These are phyloP conservation scores for Teratosphaeriaceae sp. DNA, from an alignment of 2,329 filamentous ascomycete species.

Conservation along the genomic window DNA sequence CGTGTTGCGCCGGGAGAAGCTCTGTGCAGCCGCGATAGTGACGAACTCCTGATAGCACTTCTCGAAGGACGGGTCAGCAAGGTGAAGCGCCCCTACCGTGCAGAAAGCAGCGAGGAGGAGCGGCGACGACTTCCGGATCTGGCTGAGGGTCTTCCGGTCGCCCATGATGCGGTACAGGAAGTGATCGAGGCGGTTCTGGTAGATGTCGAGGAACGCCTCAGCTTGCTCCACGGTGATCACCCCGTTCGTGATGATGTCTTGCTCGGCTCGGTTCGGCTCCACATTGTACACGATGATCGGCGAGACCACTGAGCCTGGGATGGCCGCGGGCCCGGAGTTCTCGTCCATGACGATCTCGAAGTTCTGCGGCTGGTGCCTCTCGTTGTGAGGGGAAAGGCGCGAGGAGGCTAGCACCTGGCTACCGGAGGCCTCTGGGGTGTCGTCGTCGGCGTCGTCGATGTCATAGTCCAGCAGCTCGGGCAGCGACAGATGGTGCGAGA, in stretches of 20 bases:
- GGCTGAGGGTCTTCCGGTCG: slow-evolving; percentile 20
- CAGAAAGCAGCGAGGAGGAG: slow-evolving; percentile 30
- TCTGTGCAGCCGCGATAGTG: slow-evolving; percentile 20
- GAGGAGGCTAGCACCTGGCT: slow-evolving; percentile 5
- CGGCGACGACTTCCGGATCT: slow-evolving; percentile 26
- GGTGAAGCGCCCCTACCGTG: slow-evolving; percentile 28
- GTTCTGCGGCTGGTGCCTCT: slow-evolving; percentile 22
- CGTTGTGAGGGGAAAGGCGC: slow-evolving; percentile 13
- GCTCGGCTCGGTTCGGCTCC: slow-evolving; percentile 19
- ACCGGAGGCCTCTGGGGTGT: slow-evolving; percentile 4
- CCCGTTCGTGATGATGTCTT: slow-evolving; percentile 24
- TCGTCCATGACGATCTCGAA: slow-evolving; percentile 36
- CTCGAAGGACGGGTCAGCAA: slow-evolving; percentile 22
- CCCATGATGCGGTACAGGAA: slow-evolving; percentile 29
- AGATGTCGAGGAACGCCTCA: slow-evolving; percentile 25
- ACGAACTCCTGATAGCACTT: slow-evolving; percentile 27
- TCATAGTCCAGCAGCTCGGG: slow-evolving; percentile 19
- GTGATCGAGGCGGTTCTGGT: slow-evolving; percentile 27
- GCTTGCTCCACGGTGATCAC: slow-evolving; percentile 23
- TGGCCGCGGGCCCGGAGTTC: slow-evolving; percentile 30
- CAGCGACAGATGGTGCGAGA: slow-evolving; percentile 16
- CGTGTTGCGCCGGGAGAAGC: slow-evolving; percentile 21
- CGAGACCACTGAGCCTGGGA: slow-evolving; percentile 27
- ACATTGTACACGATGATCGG: slow-evolving; percentile 20
- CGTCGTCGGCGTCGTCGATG: slow-evolving; percentile 16